Evolutionary conservation across 148 eudicot genomes (phyloP), one percentile per base, ranked within the genome.

Genomic region (Fagopyrum tataricum): DNA sequence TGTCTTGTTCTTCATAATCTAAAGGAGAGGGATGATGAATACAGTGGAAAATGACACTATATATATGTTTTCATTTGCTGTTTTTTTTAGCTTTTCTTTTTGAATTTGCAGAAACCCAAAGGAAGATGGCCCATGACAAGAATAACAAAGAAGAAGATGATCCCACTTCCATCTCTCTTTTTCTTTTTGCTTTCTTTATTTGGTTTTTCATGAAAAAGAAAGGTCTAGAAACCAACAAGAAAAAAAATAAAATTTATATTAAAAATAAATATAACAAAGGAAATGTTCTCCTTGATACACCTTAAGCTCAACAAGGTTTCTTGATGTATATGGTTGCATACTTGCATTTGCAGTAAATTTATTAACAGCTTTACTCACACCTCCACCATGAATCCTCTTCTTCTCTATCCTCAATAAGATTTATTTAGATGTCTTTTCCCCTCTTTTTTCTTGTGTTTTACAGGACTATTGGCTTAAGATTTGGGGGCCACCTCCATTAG

Each of bases 301-400:
- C 18, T 23, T 66, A 14, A 11, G 20, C 40, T 67, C 24, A 70
- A 43, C 48, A 70, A 3, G 51, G 49, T 46, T 44, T 18, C n/a
- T 70, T 70, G 51, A 70, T 70, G 23, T 46, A 31, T 6, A 18
- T n/a, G 12, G 48, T 41, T 42, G 37, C 37, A 31, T 31, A 31
- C 37, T 31, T 31, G 37, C 37, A 31, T 31, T 31, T 31, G 48
- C 26, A 21, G 14, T 68, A 42, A 37, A 67, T 8, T 67, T 67
- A 68, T 68, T 7, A 70, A 44, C 72, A 70, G 51, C 51, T 37
- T 43, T 42, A 42, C 26, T 81, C 81, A 69, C 73, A 72, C 74
- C 51, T 73, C 62, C 13, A 73, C 68, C 81, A 78, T 82, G 84
- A 73, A 52, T 61, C 79, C 72, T 71, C 75, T 55, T 74, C 75